phyloP scores from a whole-genome alignment of 208 protist genomes.

The Crithidia sp. region DNA sequence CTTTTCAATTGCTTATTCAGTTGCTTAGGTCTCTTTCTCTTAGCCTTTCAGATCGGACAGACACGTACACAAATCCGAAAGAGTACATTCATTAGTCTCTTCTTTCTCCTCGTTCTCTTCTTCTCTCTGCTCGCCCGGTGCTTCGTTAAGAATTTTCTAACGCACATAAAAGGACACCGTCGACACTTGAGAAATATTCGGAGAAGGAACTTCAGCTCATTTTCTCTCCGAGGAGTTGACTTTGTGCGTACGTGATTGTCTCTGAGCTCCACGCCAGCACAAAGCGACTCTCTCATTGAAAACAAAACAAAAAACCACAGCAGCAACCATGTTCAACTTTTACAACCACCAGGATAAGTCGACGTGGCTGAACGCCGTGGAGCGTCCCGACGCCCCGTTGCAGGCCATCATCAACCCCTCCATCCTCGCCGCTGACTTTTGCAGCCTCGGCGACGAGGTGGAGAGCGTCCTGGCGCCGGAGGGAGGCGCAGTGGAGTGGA shows the following conservation, averaged over 20 bases:
- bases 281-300: not conserved
- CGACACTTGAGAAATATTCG: too few relatives aligned
- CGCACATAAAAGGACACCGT: too few relatives aligned
- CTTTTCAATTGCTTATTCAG: not conserved
- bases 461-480: constrained; percentile 65
- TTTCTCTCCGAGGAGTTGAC: too few relatives aligned
- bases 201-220: too few relatives aligned
- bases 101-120: too few relatives aligned
- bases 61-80: too few relatives aligned
- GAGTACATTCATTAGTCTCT: too few relatives aligned
- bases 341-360: constrained; percentile 59
- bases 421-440: constrained; percentile 92
- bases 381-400: constrained; percentile 44
- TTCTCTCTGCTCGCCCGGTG: too few relatives aligned
- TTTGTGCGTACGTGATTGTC: too few relatives aligned
- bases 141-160: too few relatives aligned
- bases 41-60: not conserved
- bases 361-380: constrained; percentile 63
- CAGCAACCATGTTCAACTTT: constrained; percentile 9
- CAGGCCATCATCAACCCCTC: constrained; percentile 87
- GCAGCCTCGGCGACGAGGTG: constrained; percentile 82
- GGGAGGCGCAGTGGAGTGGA: constrained; percentile 78
- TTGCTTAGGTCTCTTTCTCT: not conserved
- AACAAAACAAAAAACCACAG: constrained; percentile 12
- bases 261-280: not conserved